Percentiles rank a stretch among this genome's conserved stretches.
Evolutionary conservation across 148 eudicot genomes (phyloP).

Genomic region (Rhododendron simsii): DNA sequence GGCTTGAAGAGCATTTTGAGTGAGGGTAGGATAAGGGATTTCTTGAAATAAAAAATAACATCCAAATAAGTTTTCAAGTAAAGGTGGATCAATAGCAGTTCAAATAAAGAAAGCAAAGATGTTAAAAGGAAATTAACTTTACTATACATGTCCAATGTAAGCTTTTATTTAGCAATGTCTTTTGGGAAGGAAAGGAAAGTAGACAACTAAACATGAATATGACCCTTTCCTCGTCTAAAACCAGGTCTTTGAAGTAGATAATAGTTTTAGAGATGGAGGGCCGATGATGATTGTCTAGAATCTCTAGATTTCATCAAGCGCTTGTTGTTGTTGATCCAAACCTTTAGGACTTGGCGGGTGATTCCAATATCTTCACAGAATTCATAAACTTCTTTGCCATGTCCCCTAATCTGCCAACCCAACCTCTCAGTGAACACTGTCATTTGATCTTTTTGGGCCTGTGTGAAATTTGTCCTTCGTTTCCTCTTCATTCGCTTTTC

Average conservation of each 20-base stretch:
- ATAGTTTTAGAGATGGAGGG: neutral
- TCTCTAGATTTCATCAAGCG: neutral
- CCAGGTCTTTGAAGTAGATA: neutral
- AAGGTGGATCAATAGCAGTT: neutral
- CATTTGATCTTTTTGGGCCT: neutral
- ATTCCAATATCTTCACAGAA: conserved; percentile 6
- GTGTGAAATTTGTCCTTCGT: neutral
- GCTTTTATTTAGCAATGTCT: neutral
- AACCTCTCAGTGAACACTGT: neutral
- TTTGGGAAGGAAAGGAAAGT: neutral
- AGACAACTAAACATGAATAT: neutral
- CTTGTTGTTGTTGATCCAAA: conserved; percentile 5
- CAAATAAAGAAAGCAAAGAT: neutral
- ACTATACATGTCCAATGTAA: neutral
- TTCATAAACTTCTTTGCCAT: neutral
- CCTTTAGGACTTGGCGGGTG: neutral
- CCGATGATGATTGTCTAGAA: neutral
- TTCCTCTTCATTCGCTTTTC: neutral
- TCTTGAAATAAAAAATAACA: neutral
- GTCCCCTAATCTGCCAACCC: neutral
- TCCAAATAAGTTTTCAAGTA: neutral
- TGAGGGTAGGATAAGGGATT: neutral
- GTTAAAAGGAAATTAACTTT: neutral
- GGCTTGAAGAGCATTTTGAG: neutral
- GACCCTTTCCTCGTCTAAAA: neutral